Conservation (phyloP, 83 land plant species). For the Picea abies region DNA sequence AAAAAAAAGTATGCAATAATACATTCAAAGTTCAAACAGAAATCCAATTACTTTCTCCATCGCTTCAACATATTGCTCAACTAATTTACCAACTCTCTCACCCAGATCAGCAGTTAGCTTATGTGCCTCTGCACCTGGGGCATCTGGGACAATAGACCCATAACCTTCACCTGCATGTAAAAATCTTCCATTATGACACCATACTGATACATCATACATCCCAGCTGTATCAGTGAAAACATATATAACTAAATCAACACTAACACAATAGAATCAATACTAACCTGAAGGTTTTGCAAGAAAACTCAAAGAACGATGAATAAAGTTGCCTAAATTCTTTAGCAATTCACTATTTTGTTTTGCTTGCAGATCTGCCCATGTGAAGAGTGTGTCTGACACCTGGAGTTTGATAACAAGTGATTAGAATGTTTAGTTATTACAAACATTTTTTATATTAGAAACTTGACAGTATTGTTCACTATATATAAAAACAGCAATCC, state of each 20-base stretch:
- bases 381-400: slow-evolving; percentile 93
- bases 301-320: slow-evolving; percentile 85
- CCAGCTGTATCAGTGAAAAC: background rate
- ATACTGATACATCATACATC: no score
- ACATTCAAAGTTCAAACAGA: background rate
- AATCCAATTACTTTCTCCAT: slow-evolving; percentile 88
- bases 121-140: slow-evolving; percentile 65
- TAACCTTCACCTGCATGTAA: slow-evolving; percentile 76
- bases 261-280: background rate
- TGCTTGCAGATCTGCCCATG: slow-evolving; percentile 94
- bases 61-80: slow-evolving; percentile 78
- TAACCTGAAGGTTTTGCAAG: slow-evolving; percentile 89
- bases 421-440: background rate
- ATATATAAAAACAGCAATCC: background rate
- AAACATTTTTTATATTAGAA: background rate
- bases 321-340: slow-evolving; percentile 87
- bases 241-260: background rate
- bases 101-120: slow-evolving; percentile 53
- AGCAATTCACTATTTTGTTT: slow-evolving; percentile 93
- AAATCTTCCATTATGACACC: no score
- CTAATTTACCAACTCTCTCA: slow-evolving; percentile 52
- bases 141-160: slow-evolving; percentile 80
- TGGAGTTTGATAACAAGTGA: slow-evolving; percentile 18
- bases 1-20: background rate
- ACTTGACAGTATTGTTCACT: background rate